Conservation (phyloP, 495 filamentous ascomycete genomes). For the Penicillium ochrochloron region DNA sequence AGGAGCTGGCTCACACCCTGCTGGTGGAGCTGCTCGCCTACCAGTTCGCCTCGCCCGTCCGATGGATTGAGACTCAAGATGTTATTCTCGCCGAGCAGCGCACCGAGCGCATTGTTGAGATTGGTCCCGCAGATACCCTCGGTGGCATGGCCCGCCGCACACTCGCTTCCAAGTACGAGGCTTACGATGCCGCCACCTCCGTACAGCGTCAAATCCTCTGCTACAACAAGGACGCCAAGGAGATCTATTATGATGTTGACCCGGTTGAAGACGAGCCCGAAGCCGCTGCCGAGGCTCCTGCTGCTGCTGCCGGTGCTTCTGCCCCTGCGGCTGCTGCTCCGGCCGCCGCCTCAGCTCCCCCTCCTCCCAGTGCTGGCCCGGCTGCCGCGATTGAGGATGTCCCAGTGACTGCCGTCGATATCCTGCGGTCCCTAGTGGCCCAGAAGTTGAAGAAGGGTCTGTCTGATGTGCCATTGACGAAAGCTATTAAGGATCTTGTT, state of each 20-base stretch:
- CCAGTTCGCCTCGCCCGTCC: constrained; percentile 96
- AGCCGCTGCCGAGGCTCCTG: constrained; percentile 55
- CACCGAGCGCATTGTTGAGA: constrained; percentile 96
- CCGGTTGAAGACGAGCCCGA: constrained; percentile 93
- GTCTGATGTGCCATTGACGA: constrained; percentile 86
- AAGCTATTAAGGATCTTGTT: constrained; percentile 98
- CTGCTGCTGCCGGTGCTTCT: constrained; percentile 46
- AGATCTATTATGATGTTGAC: constrained; percentile 99
- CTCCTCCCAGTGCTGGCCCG: constrained; percentile 79
- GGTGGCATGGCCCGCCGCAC: constrained; percentile 98
- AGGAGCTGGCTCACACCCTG: constrained; percentile 96
- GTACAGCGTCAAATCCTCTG: constrained; percentile 96
- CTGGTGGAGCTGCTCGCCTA: constrained; percentile 98
- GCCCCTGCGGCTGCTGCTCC: constrained; percentile 56
- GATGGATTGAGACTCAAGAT: constrained; percentile 99
- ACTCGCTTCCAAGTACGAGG: constrained; percentile 96
- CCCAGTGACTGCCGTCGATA: constrained; percentile 84
- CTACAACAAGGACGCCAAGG: constrained; percentile 99
- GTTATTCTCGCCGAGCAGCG: constrained; percentile 95
- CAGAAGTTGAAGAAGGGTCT: constrained; percentile 98
- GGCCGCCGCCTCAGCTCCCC: constrained; percentile 58
- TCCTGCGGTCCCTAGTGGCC: constrained; percentile 89
- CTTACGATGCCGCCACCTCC: constrained; percentile 94
- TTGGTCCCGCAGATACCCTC: constrained; percentile 97
- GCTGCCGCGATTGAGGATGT: constrained; percentile 85